Conservation (phyloP, 192 early-diverging fungal species). For the Phycomyces blakesleeanus region DNA sequence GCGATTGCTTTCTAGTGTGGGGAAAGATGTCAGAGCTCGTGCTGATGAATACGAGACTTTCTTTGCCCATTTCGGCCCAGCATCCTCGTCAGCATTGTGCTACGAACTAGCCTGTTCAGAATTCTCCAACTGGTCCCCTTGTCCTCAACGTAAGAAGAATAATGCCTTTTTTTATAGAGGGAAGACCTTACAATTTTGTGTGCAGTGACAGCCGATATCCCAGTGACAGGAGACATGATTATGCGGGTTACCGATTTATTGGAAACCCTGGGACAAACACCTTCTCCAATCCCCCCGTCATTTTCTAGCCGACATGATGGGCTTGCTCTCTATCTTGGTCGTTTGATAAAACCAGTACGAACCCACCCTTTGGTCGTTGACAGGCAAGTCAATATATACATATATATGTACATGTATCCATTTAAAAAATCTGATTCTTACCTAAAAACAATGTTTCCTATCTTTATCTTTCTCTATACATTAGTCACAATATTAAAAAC, state of each 20-base stretch:
- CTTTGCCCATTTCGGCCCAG: slow-evolving; percentile 52
- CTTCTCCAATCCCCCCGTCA: slow-evolving; percentile 31
- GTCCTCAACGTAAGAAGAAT: slow-evolving; percentile 27
- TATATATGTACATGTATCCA: too few species aligned
- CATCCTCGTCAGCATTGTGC: slow-evolving; percentile 80
- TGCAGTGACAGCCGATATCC: neutral
- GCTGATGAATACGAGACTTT: slow-evolving; percentile 22
- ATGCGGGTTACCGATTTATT: slow-evolving; percentile 19
- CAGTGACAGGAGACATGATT: neutral
- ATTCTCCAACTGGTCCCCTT: slow-evolving; percentile 8
- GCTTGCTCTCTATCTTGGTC: slow-evolving; percentile 67
- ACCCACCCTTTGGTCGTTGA: slow-evolving; percentile 27
- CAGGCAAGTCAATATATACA: slow-evolving; percentile 6
- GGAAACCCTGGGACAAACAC: slow-evolving; percentile 29
- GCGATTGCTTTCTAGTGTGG: slow-evolving; percentile 49
- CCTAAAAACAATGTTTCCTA: neutral
- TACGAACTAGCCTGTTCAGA: slow-evolving; percentile 58
- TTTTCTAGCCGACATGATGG: slow-evolving; percentile 73
- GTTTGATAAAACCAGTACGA: slow-evolving; percentile 74
- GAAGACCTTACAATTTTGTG: neutral
- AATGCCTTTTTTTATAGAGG: neutral
- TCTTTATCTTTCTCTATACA: slow-evolving; percentile 2
- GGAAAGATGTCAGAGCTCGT: slow-evolving; percentile 13
- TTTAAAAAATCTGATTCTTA: neutral
- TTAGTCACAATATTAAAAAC: neutral